Base-by-base conservation (phyloP, 306 rosid genomes). In the Corylus americana region DNA sequence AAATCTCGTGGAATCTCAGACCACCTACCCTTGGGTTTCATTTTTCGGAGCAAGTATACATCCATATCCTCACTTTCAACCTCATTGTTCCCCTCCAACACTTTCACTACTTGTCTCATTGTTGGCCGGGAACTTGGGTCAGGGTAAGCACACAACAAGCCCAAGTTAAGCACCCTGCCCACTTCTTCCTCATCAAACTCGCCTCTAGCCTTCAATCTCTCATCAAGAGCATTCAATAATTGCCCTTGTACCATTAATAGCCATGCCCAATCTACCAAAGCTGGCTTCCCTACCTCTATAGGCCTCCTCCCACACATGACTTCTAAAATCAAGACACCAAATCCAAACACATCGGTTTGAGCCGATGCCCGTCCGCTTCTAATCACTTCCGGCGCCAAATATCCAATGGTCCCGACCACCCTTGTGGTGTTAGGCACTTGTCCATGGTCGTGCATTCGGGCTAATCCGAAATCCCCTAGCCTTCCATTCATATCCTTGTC, bases 261-360 rank as follows among this genome's bases (percentile, higher is more conserved):
- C 91, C 97, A 86, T 51, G 88, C 90, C 84, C 83, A 90, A 58
- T 94, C 91, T 39, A 86, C 88, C 83, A 92, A 80, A 7, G 84
- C 82, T 37, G 83, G 79, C 79, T 85, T 94, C 42, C 95, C 93
- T 78, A 85, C 91, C 79, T 90, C 97, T 49, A 91, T 50, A 37
- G 98, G 98, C 49, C 97, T 88, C 79, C 95, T 88, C 69, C 98
- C 98, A 80, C 97, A 91, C 84, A 92, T 80, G 10, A 91, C 95
- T 75, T 94, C 98, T 35, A 94, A 78, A 77, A 91, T 79, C 88
- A 94, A 75, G 20, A 91, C 86, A 0, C 97, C 97, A 58, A 94
- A 91, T 78, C 91, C 87, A 58, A 89, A 94, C 57, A 94, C 90
- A 53, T 94, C 97, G 0, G 97, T 88, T 16, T 83, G 88, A 49